Conservation (phyloP, 2,329 filamentous ascomycete genomes). For the Cladosporium sp. region DNA sequence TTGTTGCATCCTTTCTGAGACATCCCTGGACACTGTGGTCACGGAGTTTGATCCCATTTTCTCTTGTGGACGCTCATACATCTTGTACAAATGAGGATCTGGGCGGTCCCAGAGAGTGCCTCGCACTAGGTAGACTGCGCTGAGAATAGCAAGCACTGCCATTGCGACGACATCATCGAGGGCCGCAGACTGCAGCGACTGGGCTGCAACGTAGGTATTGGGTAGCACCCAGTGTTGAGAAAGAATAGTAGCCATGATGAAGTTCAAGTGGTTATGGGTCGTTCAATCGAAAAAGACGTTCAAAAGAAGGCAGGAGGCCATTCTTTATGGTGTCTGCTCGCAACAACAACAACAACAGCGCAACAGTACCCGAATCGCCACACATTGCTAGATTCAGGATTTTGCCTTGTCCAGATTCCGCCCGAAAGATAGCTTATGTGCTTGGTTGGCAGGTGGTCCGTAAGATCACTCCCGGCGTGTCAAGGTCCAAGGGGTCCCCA, state of each 20-base stretch:
- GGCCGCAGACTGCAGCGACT: neutral
- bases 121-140: slow-evolving; percentile 20
- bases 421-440: neutral
- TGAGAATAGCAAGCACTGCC: slow-evolving; percentile 21
- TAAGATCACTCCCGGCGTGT: neutral
- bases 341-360: neutral
- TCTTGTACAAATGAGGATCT: slow-evolving; percentile 51
- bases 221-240: neutral
- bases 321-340: neutral
- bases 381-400: neutral
- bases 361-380: neutral
- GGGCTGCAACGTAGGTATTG: neutral
- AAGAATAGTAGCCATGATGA: slow-evolving; percentile 2
- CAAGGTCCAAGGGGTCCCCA: too few species aligned
- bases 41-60: slow-evolving; percentile 30
- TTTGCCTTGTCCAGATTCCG: neutral
- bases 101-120: slow-evolving; percentile 47
- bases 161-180: slow-evolving; percentile 24
- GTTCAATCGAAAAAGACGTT: neutral
- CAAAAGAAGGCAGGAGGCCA: neutral
- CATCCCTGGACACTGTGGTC: slow-evolving; percentile 42
- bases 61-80: slow-evolving; percentile 52
- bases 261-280: neutral
- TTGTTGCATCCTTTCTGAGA: slow-evolving; percentile 47
- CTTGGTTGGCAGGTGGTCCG: neutral